Evolutionary conservation across 805 yeast species (phyloP).

Genomic region (Hanseniaspora clermontiae): DNA sequence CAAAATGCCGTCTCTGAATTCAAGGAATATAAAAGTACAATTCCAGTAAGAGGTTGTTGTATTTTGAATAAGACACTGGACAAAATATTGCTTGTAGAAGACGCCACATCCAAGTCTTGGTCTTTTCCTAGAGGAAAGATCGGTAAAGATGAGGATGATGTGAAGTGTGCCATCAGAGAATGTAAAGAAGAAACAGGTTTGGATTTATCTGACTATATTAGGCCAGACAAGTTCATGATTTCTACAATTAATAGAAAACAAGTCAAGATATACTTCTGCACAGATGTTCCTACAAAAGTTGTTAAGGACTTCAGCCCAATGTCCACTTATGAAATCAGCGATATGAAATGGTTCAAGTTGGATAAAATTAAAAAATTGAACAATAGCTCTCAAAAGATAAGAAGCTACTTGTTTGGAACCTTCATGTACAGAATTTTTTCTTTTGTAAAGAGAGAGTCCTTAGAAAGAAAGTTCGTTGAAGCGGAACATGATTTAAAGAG

Average conservation of each 20-base stretch:
- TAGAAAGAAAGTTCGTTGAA: slow-evolving; percentile 9
- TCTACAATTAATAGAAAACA: slow-evolving; percentile 73
- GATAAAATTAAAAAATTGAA: slow-evolving; percentile 31
- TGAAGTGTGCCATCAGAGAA: slow-evolving; percentile 82
- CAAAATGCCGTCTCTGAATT: slow-evolving; percentile 63
- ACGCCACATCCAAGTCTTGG: slow-evolving; percentile 75
- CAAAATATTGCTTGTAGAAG: slow-evolving; percentile 69
- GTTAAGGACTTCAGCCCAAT: slow-evolving; percentile 55
- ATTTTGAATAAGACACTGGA: slow-evolving; percentile 58
- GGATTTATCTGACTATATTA: slow-evolving; percentile 56
- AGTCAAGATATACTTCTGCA: slow-evolving; percentile 66
- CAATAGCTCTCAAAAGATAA: slow-evolving; percentile 25
- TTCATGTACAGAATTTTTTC: slow-evolving; percentile 33
- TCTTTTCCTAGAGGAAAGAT: slow-evolving; percentile 96
- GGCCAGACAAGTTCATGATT: slow-evolving; percentile 64
- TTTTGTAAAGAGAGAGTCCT: slow-evolving; percentile 14
- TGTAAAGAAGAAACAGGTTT: slow-evolving; percentile 89
- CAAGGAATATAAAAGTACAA: slow-evolving; percentile 71
- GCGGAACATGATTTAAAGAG: slow-evolving; percentile 11
- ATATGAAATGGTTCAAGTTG: slow-evolving; percentile 67
- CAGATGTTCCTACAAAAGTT: slow-evolving; percentile 59
- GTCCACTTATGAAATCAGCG: slow-evolving; percentile 78
- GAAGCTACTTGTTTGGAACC: slow-evolving; percentile 29
- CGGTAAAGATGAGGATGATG: slow-evolving; percentile 80
- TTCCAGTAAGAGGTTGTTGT: slow-evolving; percentile 95